Percentiles rank a stretch among this genome's conserved stretches.
phyloP scores from a whole-genome alignment of 1,284 basidiomycete genomes.

The Malassezia caprae region DNA sequence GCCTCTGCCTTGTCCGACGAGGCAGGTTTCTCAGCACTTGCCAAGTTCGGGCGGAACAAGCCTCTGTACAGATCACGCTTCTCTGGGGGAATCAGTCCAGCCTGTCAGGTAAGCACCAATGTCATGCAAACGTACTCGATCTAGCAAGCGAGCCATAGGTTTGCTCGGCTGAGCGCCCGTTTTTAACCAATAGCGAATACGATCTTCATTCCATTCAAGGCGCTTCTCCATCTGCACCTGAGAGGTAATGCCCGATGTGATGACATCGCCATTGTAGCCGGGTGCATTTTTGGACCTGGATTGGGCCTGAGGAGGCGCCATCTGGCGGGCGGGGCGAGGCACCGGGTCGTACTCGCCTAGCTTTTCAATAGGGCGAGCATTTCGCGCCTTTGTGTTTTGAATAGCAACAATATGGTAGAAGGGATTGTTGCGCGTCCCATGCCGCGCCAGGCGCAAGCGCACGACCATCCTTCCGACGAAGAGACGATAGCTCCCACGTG shows the following conservation, averaged over 20 bases:
- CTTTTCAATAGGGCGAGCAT: constrained; percentile 82
- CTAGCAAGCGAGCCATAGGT: constrained; percentile 65
- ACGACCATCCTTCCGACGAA: constrained; percentile 59
- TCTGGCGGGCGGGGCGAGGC: constrained; percentile 31
- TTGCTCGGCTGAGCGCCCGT: constrained; percentile 74
- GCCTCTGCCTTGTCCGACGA: background rate
- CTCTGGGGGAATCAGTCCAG: constrained; percentile 15
- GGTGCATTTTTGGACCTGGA: background rate
- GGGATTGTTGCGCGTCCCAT: constrained; percentile 67
- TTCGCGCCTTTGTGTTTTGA: constrained; percentile 62
- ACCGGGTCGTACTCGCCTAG: constrained; percentile 76
- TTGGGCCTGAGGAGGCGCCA: background rate
- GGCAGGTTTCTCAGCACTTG: background rate
- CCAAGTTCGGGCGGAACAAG: background rate
- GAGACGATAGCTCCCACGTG: background rate
- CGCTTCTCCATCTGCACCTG: constrained; percentile 55
- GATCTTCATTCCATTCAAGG: constrained; percentile 76
- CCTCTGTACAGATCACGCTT: constrained; percentile 7
- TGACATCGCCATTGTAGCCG: constrained; percentile 27
- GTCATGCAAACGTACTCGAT: constrained; percentile 58
- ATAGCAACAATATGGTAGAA: constrained; percentile 82
- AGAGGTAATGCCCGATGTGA: constrained; percentile 24
- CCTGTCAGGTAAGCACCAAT: constrained; percentile 2
- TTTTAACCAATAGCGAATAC: constrained; percentile 79
- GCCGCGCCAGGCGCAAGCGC: constrained; percentile 72